phyloP scores from a whole-genome alignment of 768 basidiomycete species.

The Leccinum ochraceum region DNA sequence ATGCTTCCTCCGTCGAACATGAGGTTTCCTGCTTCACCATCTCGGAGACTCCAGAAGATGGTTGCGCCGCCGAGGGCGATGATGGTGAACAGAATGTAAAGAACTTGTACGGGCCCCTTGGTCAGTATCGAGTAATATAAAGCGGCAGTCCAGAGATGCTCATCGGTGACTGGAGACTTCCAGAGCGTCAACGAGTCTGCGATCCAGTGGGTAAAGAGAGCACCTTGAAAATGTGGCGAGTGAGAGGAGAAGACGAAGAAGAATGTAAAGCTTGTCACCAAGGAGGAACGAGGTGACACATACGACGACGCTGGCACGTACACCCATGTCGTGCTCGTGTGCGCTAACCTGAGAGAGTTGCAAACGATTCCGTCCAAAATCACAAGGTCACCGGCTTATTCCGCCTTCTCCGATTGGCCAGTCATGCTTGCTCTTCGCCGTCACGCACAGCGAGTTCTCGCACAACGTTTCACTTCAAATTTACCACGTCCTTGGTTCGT shows the following conservation, averaged over 20 bases:
- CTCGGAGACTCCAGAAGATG: slow-evolving; percentile 76
- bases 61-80: slow-evolving; percentile 61
- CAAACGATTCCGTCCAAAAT: slow-evolving; percentile 9
- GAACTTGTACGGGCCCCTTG: slow-evolving; percentile 56
- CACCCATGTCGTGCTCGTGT: slow-evolving; percentile 49
- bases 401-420: slow-evolving; percentile 8
- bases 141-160: slow-evolving; percentile 80
- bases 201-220: slow-evolving; percentile 88
- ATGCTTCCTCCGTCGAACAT: slow-evolving; percentile 93
- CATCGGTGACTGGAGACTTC: slow-evolving; percentile 86
- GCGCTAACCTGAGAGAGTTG: not conserved
- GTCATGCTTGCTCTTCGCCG: slow-evolving; percentile 24
- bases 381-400: slow-evolving; percentile 10
- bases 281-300: slow-evolving; percentile 80
- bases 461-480: slow-evolving; percentile 15
- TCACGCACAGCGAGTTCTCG: not conserved
- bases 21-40: slow-evolving; percentile 77
- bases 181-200: slow-evolving; percentile 90
- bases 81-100: slow-evolving; percentile 58
- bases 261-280: slow-evolving; percentile 42
- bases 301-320: slow-evolving; percentile 73
- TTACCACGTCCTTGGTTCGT: slow-evolving; percentile 64
- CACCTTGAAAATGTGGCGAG: slow-evolving; percentile 43
- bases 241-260: not conserved
- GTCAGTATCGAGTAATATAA: slow-evolving; percentile 80